Evolutionary conservation across 1,284 basidiomycete genomes (phyloP).

Genomic region (Marasmius fiardii): DNA sequence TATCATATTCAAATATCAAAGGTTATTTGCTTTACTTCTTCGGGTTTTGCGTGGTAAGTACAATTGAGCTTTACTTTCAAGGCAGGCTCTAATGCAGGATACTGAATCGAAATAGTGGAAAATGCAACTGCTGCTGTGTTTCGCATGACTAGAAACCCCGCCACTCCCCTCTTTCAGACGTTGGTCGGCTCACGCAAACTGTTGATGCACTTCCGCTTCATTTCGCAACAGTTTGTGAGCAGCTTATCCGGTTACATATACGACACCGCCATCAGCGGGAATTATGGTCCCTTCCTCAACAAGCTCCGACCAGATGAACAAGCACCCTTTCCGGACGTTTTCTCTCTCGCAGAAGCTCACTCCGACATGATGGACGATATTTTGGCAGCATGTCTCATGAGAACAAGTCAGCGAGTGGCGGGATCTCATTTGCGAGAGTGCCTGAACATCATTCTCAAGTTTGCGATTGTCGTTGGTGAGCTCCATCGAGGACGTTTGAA

Average conservation of each 20-base stretch:
- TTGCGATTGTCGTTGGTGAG: constrained; percentile 68
- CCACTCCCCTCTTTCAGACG: constrained; percentile 56
- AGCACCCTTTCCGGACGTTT: constrained; percentile 64
- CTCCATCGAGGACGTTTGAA: constrained; percentile 47
- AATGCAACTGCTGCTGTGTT: constrained; percentile 66
- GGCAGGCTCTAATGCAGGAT: not conserved
- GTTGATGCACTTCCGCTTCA: constrained; percentile 68
- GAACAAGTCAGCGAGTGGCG: constrained; percentile 65
- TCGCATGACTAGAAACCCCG: constrained; percentile 48
- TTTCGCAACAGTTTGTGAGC: constrained; percentile 66
- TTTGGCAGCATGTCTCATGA: constrained; percentile 73
- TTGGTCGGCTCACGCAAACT: constrained; percentile 47
- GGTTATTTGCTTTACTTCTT: constrained; percentile 75
- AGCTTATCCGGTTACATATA: constrained; percentile 68
- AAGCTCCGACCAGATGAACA: constrained; percentile 21
- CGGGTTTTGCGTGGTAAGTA: constrained; percentile 69
- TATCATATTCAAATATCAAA: constrained; percentile 80
- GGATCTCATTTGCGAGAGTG: constrained; percentile 65
- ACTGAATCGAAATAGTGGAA: constrained; percentile 60
- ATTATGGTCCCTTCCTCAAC: constrained; percentile 67
- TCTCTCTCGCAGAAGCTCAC: constrained; percentile 69
- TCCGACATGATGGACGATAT: constrained; percentile 73
- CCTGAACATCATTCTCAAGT: constrained; percentile 67
- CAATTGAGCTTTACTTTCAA: not conserved
- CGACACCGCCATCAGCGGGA: constrained; percentile 72